These are phyloP conservation scores for Chlorella sorokiniana DNA, from an alignment of 139 green algal genomes.

Conservation along the genomic window DNA sequence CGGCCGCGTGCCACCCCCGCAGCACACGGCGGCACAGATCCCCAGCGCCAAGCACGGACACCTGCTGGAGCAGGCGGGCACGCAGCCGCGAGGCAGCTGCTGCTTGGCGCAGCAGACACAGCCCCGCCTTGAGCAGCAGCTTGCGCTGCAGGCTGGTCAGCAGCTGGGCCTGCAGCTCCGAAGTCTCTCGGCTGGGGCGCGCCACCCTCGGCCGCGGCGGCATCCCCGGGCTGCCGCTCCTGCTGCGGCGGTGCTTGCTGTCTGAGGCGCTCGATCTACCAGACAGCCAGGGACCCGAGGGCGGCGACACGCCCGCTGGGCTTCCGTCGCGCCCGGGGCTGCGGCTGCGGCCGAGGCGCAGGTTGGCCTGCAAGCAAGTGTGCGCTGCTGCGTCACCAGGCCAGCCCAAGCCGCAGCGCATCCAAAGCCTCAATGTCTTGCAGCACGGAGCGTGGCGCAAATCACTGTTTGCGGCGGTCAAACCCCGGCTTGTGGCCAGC, in stretches of 20 bases:
- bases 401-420: neutral
- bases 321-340: conserved; percentile 8
- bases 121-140: conserved; percentile 37
- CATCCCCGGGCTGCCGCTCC: conserved; percentile 25
- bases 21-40: neutral
- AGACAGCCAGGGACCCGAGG: conserved; percentile 20
- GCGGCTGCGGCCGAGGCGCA: neutral
- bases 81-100: neutral
- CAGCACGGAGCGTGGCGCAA: too few relatives aligned
- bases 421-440: too few relatives aligned
- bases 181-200: conserved; percentile 1
- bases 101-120: conserved; percentile 19
- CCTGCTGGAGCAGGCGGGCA: neutral
- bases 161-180: conserved; percentile 36
- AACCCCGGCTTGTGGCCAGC: neutral
- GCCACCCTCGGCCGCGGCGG: conserved; percentile 23
- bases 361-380: conserved; percentile 13
- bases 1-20: neutral
- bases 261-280: neutral
- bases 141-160: conserved; percentile 19
- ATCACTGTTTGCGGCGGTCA: too few relatives aligned
- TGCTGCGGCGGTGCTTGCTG: conserved; percentile 40
- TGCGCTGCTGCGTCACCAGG: too few relatives aligned
- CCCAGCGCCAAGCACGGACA: neutral
- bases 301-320: neutral